These are phyloP conservation scores for Xerocomus cyaneibrunnescens DNA, from an alignment of 1,284 basidiomycete species.

Conservation along the genomic window DNA sequence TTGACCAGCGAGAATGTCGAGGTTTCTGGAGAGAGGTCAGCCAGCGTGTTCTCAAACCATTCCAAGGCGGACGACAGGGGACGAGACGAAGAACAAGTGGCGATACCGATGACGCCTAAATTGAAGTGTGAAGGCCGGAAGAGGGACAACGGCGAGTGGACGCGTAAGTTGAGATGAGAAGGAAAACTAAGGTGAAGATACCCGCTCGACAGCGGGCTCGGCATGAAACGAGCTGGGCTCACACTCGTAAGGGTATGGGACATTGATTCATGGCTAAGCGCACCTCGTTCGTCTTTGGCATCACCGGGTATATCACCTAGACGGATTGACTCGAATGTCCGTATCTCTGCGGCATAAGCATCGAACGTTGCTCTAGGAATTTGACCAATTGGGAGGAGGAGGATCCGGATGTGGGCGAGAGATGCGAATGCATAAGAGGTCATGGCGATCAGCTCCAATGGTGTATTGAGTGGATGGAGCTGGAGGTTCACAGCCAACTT, in stretches of 20 bases:
- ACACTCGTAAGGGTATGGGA: slow-evolving; percentile 4
- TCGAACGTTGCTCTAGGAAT: slow-evolving; percentile 66
- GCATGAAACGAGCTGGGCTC: slow-evolving; percentile 72
- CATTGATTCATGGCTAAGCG: slow-evolving; percentile 16
- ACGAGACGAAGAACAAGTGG: slow-evolving; percentile 59
- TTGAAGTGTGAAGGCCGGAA: slow-evolving; percentile 79
- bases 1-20: slow-evolving; percentile 73
- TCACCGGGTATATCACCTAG: slow-evolving; percentile 79
- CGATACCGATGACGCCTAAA: slow-evolving; percentile 76
- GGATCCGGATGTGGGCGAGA: slow-evolving; percentile 72
- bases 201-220: slow-evolving; percentile 72
- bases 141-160: slow-evolving; percentile 58
- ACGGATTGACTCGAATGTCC: slow-evolving; percentile 66
- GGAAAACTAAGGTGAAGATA: slow-evolving; percentile 71
- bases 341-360: slow-evolving; percentile 67
- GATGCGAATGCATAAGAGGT: slow-evolving; percentile 64
- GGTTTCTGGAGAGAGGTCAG: slow-evolving; percentile 62
- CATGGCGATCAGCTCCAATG: slow-evolving; percentile 24
- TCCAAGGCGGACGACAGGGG: slow-evolving; percentile 60
- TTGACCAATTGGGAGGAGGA: slow-evolving; percentile 75
- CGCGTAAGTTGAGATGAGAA: slow-evolving; percentile 63
- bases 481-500: slow-evolving; percentile 13
- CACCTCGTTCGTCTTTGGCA: slow-evolving; percentile 75
- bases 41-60: slow-evolving; percentile 59
- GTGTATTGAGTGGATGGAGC: too few species aligned